Base-by-base conservation (phyloP, 2,329 filamentous ascomycete species). In the Cryoendolithus antarcticus region DNA sequence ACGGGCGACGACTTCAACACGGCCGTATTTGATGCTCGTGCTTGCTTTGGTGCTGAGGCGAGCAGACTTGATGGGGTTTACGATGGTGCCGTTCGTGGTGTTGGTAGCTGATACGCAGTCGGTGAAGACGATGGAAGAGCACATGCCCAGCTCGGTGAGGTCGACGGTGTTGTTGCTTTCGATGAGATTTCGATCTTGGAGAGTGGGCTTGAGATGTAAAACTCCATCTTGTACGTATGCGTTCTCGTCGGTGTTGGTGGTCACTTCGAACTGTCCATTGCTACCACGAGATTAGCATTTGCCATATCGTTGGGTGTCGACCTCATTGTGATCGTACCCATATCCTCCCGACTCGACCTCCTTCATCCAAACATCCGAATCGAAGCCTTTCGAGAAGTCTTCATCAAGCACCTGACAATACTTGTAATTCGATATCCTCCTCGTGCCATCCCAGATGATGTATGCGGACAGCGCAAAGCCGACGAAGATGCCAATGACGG, bases 181-280 rank as follows among this genome's bases (percentile, higher is more conserved):
- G 45, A 91, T 71, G 37, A 83, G 65, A 4, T 66, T 62, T 6
- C 69, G 65, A 46, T 91, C 78, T 54, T 88, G 82, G 2, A 88
- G 69, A 0, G 83, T 89, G 4, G 85, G 81, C 61, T 77, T 80
- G 66, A 93, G 84, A 54, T 79, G 58, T 3, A 93, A 74, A 42
- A 73, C 64, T 31, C 81, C 80, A 51, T 82, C 66, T 44, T 82
- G 56, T 32, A 91, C 59, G 55, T 74, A 89, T 40, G 85, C 75
- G 50, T 93, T 93, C 54, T 85, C 77, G 32, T 83, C 74, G 3
- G 64, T 71, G 38, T 64, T 63, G 3, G 84, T 93, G 0, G 85
- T 88, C 63, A 77, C 65, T 49, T 86, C 78, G 57, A 93, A 93
- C 56, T 89, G 75, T 35, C 83, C 83, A 48, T 91, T 89, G 41